phyloP scores from a whole-genome alignment of 2,329 filamentous ascomycete species.

The Arthroderma sp. region DNA sequence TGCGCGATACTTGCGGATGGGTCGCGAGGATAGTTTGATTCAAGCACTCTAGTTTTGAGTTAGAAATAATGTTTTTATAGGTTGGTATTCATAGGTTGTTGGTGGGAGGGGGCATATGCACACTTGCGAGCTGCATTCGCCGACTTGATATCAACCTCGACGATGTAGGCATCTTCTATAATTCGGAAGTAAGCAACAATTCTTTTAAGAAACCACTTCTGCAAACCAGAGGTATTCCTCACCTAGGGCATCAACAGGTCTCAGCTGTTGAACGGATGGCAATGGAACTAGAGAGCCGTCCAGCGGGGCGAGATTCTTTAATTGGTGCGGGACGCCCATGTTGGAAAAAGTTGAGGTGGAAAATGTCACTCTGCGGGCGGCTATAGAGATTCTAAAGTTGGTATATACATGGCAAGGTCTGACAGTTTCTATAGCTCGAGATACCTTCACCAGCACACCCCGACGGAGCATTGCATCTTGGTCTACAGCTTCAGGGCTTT shows the following conservation, averaged over 20 bases:
- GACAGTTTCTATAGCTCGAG: too few relatives aligned
- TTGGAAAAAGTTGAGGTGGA: neutral
- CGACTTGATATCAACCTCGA: conserved; percentile 31
- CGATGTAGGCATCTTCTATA: conserved; percentile 30
- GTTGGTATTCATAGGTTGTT: too few relatives aligned
- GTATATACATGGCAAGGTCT: too few relatives aligned
- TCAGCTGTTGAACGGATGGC: conserved; percentile 32
- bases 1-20: conserved; percentile 22
- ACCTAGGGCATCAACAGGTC: conserved; percentile 30
- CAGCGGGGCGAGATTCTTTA: conserved; percentile 20
- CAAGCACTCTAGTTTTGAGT: conserved; percentile 22
- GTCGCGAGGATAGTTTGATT: conserved; percentile 24
- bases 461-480: too few relatives aligned
- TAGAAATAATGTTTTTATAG: conserved; percentile 13
- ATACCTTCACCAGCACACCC: too few relatives aligned
- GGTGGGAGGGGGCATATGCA: conserved; percentile 5
- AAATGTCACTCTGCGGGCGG: too few relatives aligned
- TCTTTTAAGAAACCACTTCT: neutral
- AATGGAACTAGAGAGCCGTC: conserved; percentile 26
- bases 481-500: too few relatives aligned
- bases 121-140: conserved; percentile 34
- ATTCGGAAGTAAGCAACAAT: conserved; percentile 9
- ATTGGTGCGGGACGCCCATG: neutral
- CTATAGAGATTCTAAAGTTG: too few relatives aligned
- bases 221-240: conserved; percentile 7